phyloP scores from a whole-genome alignment of 2,329 filamentous ascomycete species.

The Trichoderma koningii region DNA sequence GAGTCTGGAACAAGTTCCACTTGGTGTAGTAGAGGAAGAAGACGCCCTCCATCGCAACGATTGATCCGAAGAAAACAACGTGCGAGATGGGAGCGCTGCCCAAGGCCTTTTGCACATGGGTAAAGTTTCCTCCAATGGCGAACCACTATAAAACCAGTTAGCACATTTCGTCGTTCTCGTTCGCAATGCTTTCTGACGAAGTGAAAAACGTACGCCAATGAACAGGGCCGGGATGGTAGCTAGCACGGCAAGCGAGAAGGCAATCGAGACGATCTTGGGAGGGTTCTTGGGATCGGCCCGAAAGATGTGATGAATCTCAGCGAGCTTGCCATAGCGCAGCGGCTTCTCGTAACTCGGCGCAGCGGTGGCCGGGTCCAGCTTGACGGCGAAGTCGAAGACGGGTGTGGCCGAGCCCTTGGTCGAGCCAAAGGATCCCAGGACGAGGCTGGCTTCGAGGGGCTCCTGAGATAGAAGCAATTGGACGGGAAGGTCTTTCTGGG shows the following conservation, averaged over 20 bases:
- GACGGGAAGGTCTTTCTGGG: slow-evolving; percentile 82
- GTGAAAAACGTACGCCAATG: slow-evolving; percentile 53
- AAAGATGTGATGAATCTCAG: slow-evolving; percentile 92
- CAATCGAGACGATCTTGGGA: slow-evolving; percentile 73
- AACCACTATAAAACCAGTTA: slow-evolving; percentile 64
- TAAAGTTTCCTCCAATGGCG: slow-evolving; percentile 77
- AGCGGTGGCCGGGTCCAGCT: slow-evolving; percentile 62
- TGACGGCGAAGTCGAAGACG: slow-evolving; percentile 72
- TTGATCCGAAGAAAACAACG: slow-evolving; percentile 79
- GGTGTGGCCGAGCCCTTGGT: slow-evolving; percentile 66
- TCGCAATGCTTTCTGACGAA: background rate
- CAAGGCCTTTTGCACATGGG: slow-evolving; percentile 75
- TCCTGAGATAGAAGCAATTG: slow-evolving; percentile 71
- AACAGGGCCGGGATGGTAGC: slow-evolving; percentile 74
- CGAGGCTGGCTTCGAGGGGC: slow-evolving; percentile 75
- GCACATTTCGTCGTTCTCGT: slow-evolving; percentile 24
- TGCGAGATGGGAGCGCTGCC: slow-evolving; percentile 78
- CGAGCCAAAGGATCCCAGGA: slow-evolving; percentile 84
- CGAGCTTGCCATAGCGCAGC: slow-evolving; percentile 78
- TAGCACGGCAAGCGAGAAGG: slow-evolving; percentile 73
- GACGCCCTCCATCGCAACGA: slow-evolving; percentile 83
- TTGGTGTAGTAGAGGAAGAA: slow-evolving; percentile 93
- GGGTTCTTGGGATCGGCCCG: slow-evolving; percentile 76
- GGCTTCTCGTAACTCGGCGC: slow-evolving; percentile 64
- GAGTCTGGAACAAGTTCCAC: slow-evolving; percentile 89